These are phyloP conservation scores for Scleromitrula shiraiana DNA, from an alignment of 2,329 filamentous ascomycete species.

Conservation along the genomic window DNA sequence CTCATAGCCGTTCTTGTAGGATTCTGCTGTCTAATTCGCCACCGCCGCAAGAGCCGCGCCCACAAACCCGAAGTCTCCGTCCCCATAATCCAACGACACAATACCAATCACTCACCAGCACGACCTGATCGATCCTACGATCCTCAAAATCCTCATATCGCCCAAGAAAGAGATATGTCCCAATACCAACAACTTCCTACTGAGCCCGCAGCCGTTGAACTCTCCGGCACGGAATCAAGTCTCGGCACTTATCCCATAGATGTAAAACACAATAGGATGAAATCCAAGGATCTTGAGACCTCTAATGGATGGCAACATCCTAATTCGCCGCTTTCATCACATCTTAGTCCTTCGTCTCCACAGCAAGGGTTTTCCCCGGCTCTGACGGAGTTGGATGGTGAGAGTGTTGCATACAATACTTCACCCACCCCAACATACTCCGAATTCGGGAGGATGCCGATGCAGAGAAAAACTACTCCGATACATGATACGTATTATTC, in stretches of 20 bases:
- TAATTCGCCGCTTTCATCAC: not conserved
- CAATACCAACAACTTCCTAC: conserved; percentile 1
- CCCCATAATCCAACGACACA: conserved; percentile 2
- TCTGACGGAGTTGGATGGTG: conserved; percentile 3
- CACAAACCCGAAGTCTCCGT: conserved; percentile 3
- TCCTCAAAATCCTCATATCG: conserved; percentile 10
- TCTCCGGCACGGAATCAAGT: not conserved
- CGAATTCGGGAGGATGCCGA: conserved; percentile 8
- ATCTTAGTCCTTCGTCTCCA: conserved; percentile 5
- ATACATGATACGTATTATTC: conserved; percentile 19
- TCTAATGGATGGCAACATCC: conserved; percentile 1
- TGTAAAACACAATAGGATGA: not conserved
- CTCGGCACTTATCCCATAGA: not conserved
- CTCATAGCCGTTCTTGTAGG: conserved; percentile 14
- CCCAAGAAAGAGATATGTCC: not conserved
- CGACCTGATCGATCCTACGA: conserved; percentile 11
- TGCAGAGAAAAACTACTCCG: conserved; percentile 13
- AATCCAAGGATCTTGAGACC: not conserved
- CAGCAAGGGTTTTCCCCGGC: not conserved
- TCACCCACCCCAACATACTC: conserved; percentile 19
- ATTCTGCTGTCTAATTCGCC: conserved; percentile 30
- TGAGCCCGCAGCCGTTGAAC: conserved; percentile 1
- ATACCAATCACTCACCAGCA: conserved; percentile 2
- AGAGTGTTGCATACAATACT: not conserved
- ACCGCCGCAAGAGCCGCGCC: conserved; percentile 12